These are phyloP conservation scores for Coemansia erecta DNA, from an alignment of 192 early-diverging fungal species.

Conservation along the genomic window DNA sequence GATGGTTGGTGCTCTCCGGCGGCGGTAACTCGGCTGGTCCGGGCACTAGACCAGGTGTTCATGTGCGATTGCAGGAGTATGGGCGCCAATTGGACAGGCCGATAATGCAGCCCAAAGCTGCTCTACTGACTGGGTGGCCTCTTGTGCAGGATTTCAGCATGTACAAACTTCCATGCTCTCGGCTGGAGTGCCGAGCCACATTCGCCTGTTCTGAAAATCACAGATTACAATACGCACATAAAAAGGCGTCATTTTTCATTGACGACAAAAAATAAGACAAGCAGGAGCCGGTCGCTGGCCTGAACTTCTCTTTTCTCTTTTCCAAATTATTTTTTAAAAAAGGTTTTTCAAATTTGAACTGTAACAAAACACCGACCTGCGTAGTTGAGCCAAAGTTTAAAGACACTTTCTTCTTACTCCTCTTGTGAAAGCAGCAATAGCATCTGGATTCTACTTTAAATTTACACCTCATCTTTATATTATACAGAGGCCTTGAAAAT, in stretches of 20 bases:
- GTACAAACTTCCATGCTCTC: no score
- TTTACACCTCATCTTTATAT: constrained; percentile 16
- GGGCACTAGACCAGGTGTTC: neutral
- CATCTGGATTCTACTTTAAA: constrained; percentile 17
- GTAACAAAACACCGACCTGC: constrained; percentile 42
- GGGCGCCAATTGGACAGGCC: no score
- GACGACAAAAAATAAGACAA: neutral
- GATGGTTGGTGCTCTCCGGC: neutral
- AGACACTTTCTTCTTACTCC: constrained; percentile 2
- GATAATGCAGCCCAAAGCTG: no score
- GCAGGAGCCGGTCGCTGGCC: neutral
- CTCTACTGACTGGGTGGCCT: no score
- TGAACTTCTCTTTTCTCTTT: constrained; percentile 10
- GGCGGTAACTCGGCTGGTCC: no score
- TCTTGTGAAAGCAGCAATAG: constrained; percentile 14
- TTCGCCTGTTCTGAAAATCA: neutral
- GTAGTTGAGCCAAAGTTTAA: constrained; percentile 21
- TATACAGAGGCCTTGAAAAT: constrained; percentile 43
- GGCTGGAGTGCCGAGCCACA: no score
- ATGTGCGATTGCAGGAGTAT: no score
- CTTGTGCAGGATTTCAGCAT: no score
- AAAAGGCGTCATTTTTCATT: constrained; percentile 7
- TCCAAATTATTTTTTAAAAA: constrained; percentile 18
- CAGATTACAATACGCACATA: no score
- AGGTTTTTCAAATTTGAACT: constrained; percentile 22